Base-by-base conservation (phyloP, 805 yeast genomes). In the Candida ovalis region DNA sequence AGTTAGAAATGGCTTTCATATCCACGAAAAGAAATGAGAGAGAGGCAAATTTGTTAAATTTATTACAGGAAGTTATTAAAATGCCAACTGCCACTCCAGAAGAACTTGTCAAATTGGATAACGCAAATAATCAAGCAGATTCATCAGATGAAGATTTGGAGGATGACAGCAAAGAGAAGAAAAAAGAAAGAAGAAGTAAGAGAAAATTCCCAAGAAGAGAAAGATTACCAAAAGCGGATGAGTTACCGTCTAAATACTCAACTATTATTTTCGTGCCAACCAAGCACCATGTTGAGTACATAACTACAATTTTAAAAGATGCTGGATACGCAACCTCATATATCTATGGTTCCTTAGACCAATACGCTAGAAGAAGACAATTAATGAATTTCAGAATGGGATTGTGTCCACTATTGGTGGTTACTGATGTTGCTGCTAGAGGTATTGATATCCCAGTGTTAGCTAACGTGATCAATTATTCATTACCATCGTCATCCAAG, bases 371-470 rank as follows among this genome's bases (percentile, higher is more conserved):
- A 76, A 84, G 84, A 51, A 84, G 86, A 57, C 98, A 94, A 64
- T 72, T 94, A 44, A 77, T 84, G 61, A 84, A 89, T 57, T 94
- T 94, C 69, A 75, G 96, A 58, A 73, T 84, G 1, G 99, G 97
- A 1, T 72, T 86, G 41, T 82, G 97, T 4, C 81, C 87, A 27
- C 66, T 94, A n/a, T 68, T 94, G 64, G 97, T 94, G 9, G 99
- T 94, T 47, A 94, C 99, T 1, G 99, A 94, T 74, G 98, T 88
- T 54, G 96, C 96, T 23, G 99, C 99, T 1, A 84, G 99, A 74
- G 99, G 99, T 82, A 90, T 94, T 52, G 99, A 95, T 80, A 88
- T 94, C 55, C 99, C 99, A 0, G 83, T 94, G 48, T 77, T 94
- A 62, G 96, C 98, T 6, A 91, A 95, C 62, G 99, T 94, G 45